Conservation (phyloP, 805 yeast genomes). For the Lachancea kluyveri region DNA sequence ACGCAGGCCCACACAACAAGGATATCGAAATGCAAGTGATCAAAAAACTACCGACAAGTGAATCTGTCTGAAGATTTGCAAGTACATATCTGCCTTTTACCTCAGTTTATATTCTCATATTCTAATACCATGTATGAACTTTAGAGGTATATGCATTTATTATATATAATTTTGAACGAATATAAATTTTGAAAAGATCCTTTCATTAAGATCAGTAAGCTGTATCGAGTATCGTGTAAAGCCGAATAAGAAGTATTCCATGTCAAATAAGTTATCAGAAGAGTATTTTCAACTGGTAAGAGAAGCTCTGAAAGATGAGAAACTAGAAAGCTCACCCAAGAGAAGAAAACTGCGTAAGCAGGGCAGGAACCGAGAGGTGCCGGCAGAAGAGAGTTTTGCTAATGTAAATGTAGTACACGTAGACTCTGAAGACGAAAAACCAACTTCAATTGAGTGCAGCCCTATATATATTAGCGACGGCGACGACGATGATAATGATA, state of each 20-base stretch:
- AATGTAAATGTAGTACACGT: too few relatives aligned
- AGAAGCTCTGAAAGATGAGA: constrained; percentile 24
- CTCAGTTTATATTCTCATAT: too few relatives aligned
- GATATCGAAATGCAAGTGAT: neutral
- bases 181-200: too few relatives aligned
- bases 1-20: neutral
- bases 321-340: constrained; percentile 14
- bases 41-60: neutral
- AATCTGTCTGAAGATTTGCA: neutral
- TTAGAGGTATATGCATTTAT: too few relatives aligned
- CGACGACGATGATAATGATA: neutral
- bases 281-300: constrained; percentile 29
- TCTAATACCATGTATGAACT: too few relatives aligned
- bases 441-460: too few relatives aligned
- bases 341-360: constrained; percentile 12
- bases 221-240: too few relatives aligned
- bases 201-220: too few relatives aligned
- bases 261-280: constrained; percentile 22
- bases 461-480: too few relatives aligned
- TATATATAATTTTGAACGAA: too few relatives aligned
- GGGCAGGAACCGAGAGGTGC: neutral
- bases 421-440: too few relatives aligned
- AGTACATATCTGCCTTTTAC: neutral
- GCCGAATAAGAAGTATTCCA: too few relatives aligned
- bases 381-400: neutral